Percentiles rank a stretch among this genome's conserved stretches.
phyloP scores from a whole-genome alignment of 1,284 basidiomycete species.

The Apiotrichum gamsii region DNA sequence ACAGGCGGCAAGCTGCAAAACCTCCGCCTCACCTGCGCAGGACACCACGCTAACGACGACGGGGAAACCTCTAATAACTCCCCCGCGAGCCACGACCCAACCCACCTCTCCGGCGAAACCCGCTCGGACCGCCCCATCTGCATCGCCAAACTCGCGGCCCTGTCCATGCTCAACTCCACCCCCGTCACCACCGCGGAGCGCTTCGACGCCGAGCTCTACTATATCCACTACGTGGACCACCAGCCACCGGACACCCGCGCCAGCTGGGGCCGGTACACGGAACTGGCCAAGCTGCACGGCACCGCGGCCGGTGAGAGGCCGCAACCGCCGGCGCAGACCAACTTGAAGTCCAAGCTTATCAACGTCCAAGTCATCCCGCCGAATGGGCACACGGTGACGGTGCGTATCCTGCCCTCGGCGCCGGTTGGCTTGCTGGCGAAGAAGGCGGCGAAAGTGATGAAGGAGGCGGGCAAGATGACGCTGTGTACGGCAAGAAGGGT shows the following conservation, averaged over 20 bases:
- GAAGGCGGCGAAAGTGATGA: constrained; percentile 6
- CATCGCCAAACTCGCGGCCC: constrained; percentile 64
- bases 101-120: constrained; percentile 42
- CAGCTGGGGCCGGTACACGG: constrained; percentile 29
- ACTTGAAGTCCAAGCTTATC: constrained; percentile 31
- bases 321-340: background rate
- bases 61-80: too few species aligned
- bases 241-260: background rate
- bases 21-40: constrained; percentile 11
- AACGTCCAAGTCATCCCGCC: constrained; percentile 14
- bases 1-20: constrained; percentile 9
- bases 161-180: constrained; percentile 62
- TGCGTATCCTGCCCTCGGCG: constrained; percentile 12
- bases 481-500: constrained; percentile 10
- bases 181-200: constrained; percentile 68
- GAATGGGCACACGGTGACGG: constrained; percentile 7
- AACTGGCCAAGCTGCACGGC: constrained; percentile 22
- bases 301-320: background rate
- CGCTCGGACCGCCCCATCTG: constrained; percentile 53
- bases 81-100: background rate
- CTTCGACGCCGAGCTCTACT: constrained; percentile 78
- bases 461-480: background rate
- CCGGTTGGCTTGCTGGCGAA: constrained; percentile 5
- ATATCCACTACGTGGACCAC: constrained; percentile 58
- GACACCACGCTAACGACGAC: constrained; percentile 4